Evolutionary conservation across 2,329 filamentous ascomycete species (phyloP), one percentile per base, ranked within the genome.

Genomic region (Phialophora expanda): DNA sequence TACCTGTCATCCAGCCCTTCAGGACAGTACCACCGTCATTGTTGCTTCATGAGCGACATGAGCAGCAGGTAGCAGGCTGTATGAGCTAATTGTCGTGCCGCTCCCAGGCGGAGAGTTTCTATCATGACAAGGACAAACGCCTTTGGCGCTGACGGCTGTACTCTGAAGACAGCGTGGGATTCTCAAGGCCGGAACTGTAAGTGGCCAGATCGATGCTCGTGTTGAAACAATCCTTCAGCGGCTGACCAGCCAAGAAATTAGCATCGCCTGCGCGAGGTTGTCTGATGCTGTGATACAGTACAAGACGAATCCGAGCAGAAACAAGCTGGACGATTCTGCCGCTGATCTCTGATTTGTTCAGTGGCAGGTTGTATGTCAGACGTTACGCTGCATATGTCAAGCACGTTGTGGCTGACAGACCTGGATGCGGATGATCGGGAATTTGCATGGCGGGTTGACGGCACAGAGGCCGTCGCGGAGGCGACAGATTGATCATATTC

Each of bases 351-450:
- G 26, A 57, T 62, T 59, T 50, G 64, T 38, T 50, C 46, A 56
- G 41, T 51, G 32, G 61, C 67, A 63, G 67, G 67, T 66, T 67
- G 67, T 66, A 59, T 65, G 67, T 64, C 55, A 55, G 50, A 69
- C 65, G 67, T 69, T 69, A 66, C 67, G 51, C 53, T 28, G 60
- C 62, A 69, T 67, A 59, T 65, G 65, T 67, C 67, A 69, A 67
- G 65, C 67, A 67, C 65, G 62, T 65, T 66, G 56, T 64, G 62
- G 56, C 22, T 30, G 54, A 54, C 48, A 55, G 44, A 62, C 62
- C 62, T 34, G 63, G 56, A 28, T 22, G 30, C 44, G 67, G 65
- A 62, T 41, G 44, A 17, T 57, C 63, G 65, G 62, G 32, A 54
- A 56, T 50, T 17, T 59, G 65, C 67, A 69, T 67, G 59, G 32